Evolutionary conservation across 345 rosid genomes (phyloP).

Genomic region (Acer negundo): DNA sequence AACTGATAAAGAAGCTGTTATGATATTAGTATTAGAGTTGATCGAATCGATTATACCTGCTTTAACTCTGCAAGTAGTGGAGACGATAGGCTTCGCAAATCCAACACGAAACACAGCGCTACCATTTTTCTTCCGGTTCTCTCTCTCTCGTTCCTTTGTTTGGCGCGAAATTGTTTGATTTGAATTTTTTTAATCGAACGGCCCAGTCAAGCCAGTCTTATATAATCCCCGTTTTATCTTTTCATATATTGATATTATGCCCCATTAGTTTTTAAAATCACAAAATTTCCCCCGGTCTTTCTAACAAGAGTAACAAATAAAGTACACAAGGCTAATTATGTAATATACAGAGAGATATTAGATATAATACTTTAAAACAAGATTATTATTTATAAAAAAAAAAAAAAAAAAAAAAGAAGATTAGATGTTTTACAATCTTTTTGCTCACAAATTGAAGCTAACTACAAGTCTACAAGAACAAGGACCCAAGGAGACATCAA

Average conservation of each 20-base stretch:
- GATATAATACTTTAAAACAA: not conserved
- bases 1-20: constrained; percentile 13
- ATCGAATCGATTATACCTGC: constrained; percentile 44
- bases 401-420: not conserved
- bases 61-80: constrained; percentile 56
- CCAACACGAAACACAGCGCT: constrained; percentile 66
- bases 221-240: not conserved
- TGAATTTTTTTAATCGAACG: not conserved
- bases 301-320: not conserved
- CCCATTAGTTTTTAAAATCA: not conserved
- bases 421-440: not conserved
- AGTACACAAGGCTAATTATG: not conserved
- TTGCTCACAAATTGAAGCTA: constrained; percentile 14
- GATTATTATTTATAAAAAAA: too few species aligned
- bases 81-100: constrained; percentile 67
- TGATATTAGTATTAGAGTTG: not conserved
- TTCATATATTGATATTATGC: not conserved
- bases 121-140: constrained; percentile 46
- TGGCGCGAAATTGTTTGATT: constrained; percentile 15
- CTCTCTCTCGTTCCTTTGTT: not conserved
- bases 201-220: not conserved
- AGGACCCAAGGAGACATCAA: not conserved
- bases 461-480: not conserved
- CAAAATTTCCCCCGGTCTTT: not conserved
- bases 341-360: not conserved